Percentiles rank a stretch among this genome's conserved stretches.
These are phyloP conservation scores for Podila verticillata DNA, from an alignment of 192 early-diverging fungal species.

Conservation along the genomic window DNA sequence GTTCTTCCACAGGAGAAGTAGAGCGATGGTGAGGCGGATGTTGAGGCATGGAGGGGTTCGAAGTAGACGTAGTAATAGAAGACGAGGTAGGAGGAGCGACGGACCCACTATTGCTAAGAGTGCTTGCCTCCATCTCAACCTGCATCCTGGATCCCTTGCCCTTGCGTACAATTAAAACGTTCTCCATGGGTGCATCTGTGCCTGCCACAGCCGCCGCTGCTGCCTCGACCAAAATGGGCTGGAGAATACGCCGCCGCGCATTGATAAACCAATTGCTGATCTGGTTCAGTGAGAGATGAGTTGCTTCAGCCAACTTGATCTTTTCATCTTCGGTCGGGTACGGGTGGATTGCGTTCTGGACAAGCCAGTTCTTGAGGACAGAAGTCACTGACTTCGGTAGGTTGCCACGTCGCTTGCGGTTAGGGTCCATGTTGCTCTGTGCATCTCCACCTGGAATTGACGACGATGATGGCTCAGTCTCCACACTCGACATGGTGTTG, in stretches of 20 bases:
- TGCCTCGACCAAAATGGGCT: constrained; percentile 41
- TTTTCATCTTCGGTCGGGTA: constrained; percentile 77
- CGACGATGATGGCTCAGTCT: background rate
- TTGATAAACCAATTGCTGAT: constrained; percentile 86
- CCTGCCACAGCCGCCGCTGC: constrained; percentile 40
- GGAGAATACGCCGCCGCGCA: constrained; percentile 63
- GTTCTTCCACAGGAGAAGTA: too few species aligned
- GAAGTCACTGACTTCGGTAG: constrained; percentile 67
- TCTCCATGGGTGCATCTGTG: constrained; percentile 41
- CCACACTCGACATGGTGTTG: too few species aligned
- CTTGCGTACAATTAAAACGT: constrained; percentile 49
- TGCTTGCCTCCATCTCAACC: constrained; percentile 41
- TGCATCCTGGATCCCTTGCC: constrained; percentile 53
- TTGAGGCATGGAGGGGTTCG: background rate
- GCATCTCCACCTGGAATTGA: background rate
- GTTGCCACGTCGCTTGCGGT: constrained; percentile 62
- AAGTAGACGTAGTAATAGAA: background rate
- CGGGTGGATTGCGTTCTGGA: constrained; percentile 68
- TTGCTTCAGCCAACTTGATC: constrained; percentile 57
- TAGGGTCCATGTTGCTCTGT: constrained; percentile 23
- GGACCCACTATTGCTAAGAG: background rate
- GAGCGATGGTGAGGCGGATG: background rate
- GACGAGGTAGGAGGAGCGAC: background rate
- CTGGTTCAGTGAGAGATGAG: constrained; percentile 69
- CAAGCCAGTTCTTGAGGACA: constrained; percentile 69